phyloP scores from a whole-genome alignment of 1,284 basidiomycete genomes.

The Grifola frondosa region DNA sequence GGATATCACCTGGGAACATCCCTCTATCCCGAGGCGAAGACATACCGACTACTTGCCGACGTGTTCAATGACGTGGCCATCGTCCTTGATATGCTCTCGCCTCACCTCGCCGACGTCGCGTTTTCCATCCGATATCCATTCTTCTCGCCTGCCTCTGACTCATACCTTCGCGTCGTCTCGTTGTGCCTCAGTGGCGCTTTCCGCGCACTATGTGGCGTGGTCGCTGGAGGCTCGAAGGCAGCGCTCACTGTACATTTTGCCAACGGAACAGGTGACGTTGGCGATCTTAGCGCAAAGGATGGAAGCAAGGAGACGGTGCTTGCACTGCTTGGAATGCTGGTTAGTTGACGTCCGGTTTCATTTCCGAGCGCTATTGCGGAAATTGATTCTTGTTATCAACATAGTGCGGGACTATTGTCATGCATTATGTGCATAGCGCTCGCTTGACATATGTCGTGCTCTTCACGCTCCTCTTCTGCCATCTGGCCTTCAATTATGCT shows the following conservation, averaged over 20 bases:
- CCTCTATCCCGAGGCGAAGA: constrained; percentile 68
- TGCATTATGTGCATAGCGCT: constrained; percentile 52
- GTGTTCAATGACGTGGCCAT: constrained; percentile 61
- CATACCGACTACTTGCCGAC: constrained; percentile 69
- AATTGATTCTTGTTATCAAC: too few relatives aligned
- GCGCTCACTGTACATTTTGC: constrained; percentile 69
- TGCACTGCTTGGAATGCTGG: constrained; percentile 64
- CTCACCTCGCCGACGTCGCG: constrained; percentile 38
- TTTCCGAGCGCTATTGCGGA: too few relatives aligned
- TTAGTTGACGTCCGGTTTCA: constrained; percentile 32
- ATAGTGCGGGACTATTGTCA: constrained; percentile 57
- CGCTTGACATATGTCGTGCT: constrained; percentile 51
- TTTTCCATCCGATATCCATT: constrained; percentile 19
- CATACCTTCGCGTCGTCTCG: constrained; percentile 42
- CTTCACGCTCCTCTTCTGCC: constrained; percentile 48
- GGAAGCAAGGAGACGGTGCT: constrained; percentile 70
- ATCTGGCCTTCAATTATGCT: constrained; percentile 58
- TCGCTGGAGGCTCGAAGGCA: constrained; percentile 65
- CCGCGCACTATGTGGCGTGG: constrained; percentile 57
- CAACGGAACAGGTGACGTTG: constrained; percentile 57
- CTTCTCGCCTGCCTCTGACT: constrained; percentile 27
- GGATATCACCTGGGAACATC: constrained; percentile 64
- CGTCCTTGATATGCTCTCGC: constrained; percentile 59
- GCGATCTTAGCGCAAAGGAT: constrained; percentile 71
- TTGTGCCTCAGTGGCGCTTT: constrained; percentile 58